Conservation (phyloP, 106 monocot species). For the Narthecium ossifragum region DNA sequence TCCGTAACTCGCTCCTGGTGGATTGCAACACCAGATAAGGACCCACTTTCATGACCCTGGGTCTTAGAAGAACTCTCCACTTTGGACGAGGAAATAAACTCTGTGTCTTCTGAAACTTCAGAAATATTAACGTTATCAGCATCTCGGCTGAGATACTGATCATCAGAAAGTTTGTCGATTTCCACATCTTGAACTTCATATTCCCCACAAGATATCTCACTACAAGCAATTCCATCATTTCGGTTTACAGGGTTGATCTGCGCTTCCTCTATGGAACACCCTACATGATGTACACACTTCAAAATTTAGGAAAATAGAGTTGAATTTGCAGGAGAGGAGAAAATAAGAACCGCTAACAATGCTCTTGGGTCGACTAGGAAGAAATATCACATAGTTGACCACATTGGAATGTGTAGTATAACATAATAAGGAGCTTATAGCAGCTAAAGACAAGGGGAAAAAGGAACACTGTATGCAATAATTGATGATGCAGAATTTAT, state of each 20-base stretch:
- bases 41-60: not conserved
- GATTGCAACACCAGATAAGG: not conserved
- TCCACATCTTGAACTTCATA: slow-evolving; percentile 7
- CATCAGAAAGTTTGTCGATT: slow-evolving; percentile 1
- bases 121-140: not conserved
- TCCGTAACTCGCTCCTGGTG: slow-evolving; percentile 1
- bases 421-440: too few species aligned
- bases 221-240: not conserved
- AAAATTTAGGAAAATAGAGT: not conserved
- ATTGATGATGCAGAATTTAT: too few species aligned
- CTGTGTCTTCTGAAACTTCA: slow-evolving; percentile 1
- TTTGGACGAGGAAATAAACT: slow-evolving; percentile 2
- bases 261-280: not conserved
- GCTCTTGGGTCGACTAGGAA: too few species aligned
- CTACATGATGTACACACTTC: not conserved
- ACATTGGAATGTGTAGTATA: too few species aligned
- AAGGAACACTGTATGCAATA: too few species aligned
- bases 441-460: too few species aligned
- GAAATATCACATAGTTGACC: too few species aligned
- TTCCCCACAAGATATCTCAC: slow-evolving; percentile 6
- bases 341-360: too few species aligned
- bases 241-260: not conserved
- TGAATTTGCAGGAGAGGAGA: too few species aligned
- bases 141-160: not conserved
- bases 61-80: not conserved